Conservation (phyloP, 2,329 filamentous ascomycete species). For the Cladophialophora exuberans region DNA sequence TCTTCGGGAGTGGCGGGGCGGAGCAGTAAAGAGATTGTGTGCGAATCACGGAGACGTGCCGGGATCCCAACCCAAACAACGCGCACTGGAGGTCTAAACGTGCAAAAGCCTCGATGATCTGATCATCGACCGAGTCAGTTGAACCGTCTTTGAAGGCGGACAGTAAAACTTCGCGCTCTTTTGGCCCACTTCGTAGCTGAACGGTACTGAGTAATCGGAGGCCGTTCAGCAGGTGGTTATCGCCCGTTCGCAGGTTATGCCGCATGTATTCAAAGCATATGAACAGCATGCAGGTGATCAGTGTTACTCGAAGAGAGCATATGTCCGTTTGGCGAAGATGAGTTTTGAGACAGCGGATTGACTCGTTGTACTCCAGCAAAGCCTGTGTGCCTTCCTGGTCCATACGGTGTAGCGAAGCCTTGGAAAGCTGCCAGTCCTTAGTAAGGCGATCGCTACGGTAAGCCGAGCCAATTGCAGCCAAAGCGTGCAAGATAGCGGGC, state of each 20-base stretch:
- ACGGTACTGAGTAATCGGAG: conserved; percentile 23
- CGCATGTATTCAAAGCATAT: conserved; percentile 46
- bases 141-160: background rate
- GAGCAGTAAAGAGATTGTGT: background rate
- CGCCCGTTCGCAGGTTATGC: conserved; percentile 35
- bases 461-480: conserved; percentile 45
- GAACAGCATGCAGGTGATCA: conserved; percentile 50
- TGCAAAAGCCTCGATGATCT: conserved; percentile 35
- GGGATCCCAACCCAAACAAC: conserved; percentile 30
- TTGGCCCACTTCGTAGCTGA: background rate
- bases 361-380: conserved; percentile 46
- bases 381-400: conserved; percentile 31
- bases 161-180: background rate
- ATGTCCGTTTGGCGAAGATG: conserved; percentile 35
- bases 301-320: conserved; percentile 39
- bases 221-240: conserved; percentile 39
- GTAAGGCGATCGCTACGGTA: conserved; percentile 35
- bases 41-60: background rate
- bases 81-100: conserved; percentile 37
- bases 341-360: conserved; percentile 41
- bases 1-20: background rate
- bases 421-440: background rate
- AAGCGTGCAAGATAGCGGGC: conserved; percentile 48
- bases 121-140: conserved; percentile 24
- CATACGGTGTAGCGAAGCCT: background rate